A percentile compares a stretch with the other conserved stretches of the same genome.
These are phyloP conservation scores for Blastomyces emzantsi DNA, from an alignment of 2,329 filamentous ascomycete species.

Conservation along the genomic window DNA sequence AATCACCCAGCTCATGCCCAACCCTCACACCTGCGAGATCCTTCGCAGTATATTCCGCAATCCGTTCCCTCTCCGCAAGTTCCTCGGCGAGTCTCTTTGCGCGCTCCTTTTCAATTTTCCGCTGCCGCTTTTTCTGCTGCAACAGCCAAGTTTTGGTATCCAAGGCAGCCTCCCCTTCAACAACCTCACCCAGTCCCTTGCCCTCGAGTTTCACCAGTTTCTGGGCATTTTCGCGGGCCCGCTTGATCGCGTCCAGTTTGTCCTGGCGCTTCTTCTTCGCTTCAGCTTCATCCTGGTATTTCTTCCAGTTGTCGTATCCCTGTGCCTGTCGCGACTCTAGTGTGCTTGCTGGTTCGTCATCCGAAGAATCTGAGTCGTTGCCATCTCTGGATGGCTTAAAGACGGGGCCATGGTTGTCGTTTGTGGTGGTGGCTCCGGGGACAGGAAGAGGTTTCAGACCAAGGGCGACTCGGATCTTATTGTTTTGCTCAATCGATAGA, in stretches of 20 bases:
- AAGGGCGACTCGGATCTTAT: constrained; percentile 80
- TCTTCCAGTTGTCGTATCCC: constrained; percentile 44
- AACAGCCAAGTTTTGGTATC: constrained; percentile 83
- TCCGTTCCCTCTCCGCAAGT: constrained; percentile 63
- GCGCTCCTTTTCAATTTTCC: constrained; percentile 70
- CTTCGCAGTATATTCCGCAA: constrained; percentile 69
- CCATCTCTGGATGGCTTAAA: constrained; percentile 49
- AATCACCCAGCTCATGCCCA: constrained; percentile 72
- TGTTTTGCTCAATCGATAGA: constrained; percentile 82
- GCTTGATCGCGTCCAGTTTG: constrained; percentile 73
- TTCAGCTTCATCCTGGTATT: constrained; percentile 56
- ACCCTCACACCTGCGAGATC: constrained; percentile 89
- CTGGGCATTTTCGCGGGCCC: constrained; percentile 74
- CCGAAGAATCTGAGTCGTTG: constrained; percentile 31
- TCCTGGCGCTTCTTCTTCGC: constrained; percentile 72
- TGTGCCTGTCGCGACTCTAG: constrained; percentile 56
- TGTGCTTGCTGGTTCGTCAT: constrained; percentile 67
- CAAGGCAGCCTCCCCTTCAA: constrained; percentile 54
- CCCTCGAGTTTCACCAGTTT: constrained; percentile 69
- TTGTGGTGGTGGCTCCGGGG: constrained; percentile 49
- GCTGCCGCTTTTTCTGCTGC: constrained; percentile 86
- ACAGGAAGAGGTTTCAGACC: constrained; percentile 85
- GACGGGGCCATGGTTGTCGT: constrained; percentile 39
- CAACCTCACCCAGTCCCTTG: constrained; percentile 69
- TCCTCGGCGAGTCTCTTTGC: constrained; percentile 65